A percentile compares a stretch with the other conserved stretches of the same genome.
Conservation (phyloP, 805 yeast species). For the Teunomyces barrocoloradensis region DNA sequence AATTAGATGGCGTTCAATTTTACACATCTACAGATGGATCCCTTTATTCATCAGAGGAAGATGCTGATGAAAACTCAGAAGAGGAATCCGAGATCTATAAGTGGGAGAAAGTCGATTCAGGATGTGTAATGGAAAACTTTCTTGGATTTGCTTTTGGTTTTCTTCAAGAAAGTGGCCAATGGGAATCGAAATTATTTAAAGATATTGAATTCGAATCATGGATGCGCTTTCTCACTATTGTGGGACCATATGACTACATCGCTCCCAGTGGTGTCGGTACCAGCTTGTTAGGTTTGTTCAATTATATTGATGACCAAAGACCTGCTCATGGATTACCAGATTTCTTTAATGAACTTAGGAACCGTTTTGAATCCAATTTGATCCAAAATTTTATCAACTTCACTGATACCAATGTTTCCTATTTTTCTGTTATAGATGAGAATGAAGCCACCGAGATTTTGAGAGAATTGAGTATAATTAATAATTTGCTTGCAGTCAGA, state of each 20-base stretch:
- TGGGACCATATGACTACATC: constrained; percentile 61
- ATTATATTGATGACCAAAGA: constrained; percentile 54
- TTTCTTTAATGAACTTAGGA: constrained; percentile 32
- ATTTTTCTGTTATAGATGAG: constrained; percentile 32
- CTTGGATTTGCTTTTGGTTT: constrained; percentile 51
- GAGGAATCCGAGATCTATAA: constrained; percentile 37
- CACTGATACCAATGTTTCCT: constrained; percentile 29
- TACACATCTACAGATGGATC: constrained; percentile 37
- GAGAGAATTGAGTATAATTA: constrained; percentile 34
- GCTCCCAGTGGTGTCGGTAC: constrained; percentile 49
- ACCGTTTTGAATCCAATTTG: constrained; percentile 26
- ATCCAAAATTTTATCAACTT: constrained; percentile 29
- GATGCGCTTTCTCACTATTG: constrained; percentile 46
- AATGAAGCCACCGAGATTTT: constrained; percentile 29
- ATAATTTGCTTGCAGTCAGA: constrained; percentile 50
- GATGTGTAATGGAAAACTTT: constrained; percentile 49
- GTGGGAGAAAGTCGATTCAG: constrained; percentile 53
- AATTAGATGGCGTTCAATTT: constrained; percentile 38
- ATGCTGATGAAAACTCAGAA: constrained; percentile 20
- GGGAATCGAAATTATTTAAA: constrained; percentile 41
- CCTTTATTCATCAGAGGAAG: constrained; percentile 2
- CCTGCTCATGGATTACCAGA: constrained; percentile 45
- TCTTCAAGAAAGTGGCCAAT: constrained; percentile 49
- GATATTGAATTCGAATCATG: constrained; percentile 43
- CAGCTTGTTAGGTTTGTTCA: constrained; percentile 53